phyloP scores from a whole-genome alignment of 2,329 filamentous ascomycete species.

The Trichoderma koningii region DNA sequence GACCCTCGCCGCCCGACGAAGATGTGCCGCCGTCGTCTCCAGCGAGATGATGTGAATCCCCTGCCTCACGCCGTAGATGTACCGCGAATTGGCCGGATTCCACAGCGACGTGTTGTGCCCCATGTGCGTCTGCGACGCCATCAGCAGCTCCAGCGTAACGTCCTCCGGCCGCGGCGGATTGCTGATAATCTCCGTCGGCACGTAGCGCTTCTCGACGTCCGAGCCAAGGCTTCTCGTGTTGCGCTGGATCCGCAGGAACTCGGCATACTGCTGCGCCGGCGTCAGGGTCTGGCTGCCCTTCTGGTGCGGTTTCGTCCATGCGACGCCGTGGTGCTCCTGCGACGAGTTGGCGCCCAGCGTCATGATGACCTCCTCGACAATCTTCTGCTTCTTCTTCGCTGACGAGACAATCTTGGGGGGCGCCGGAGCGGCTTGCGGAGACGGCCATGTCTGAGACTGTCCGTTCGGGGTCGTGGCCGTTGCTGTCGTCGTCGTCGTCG shows the following conservation, averaged over 20 bases:
- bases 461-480: slow-evolving; percentile 13
- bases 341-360: slow-evolving; percentile 42
- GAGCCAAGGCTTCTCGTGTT: slow-evolving; percentile 54
- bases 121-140: slow-evolving; percentile 84
- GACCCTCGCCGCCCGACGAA: slow-evolving; percentile 90
- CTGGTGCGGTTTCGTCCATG: slow-evolving; percentile 41
- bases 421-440: slow-evolving; percentile 30
- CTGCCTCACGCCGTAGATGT: slow-evolving; percentile 88
- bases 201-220: slow-evolving; percentile 57
- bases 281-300: slow-evolving; percentile 40
- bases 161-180: slow-evolving; percentile 77
- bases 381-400: slow-evolving; percentile 41
- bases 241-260: slow-evolving; percentile 44
- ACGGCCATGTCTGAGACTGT: slow-evolving; percentile 32
- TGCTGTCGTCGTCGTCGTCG: slow-evolving; percentile 32
- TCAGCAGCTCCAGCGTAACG: slow-evolving; percentile 85
- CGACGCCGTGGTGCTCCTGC: slow-evolving; percentile 38
- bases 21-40: slow-evolving; percentile 82
- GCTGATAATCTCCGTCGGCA: slow-evolving; percentile 64
- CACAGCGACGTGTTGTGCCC: slow-evolving; percentile 89
- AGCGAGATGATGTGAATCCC: slow-evolving; percentile 92
- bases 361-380: slow-evolving; percentile 39
- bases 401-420: slow-evolving; percentile 34
- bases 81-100: slow-evolving; percentile 92
- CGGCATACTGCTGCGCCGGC: slow-evolving; percentile 44